Percentiles rank a stretch among this genome's conserved stretches.
Evolutionary conservation across 73 alveolate genomes (phyloP).

Genomic region (Tetrahymena elliotti): DNA sequence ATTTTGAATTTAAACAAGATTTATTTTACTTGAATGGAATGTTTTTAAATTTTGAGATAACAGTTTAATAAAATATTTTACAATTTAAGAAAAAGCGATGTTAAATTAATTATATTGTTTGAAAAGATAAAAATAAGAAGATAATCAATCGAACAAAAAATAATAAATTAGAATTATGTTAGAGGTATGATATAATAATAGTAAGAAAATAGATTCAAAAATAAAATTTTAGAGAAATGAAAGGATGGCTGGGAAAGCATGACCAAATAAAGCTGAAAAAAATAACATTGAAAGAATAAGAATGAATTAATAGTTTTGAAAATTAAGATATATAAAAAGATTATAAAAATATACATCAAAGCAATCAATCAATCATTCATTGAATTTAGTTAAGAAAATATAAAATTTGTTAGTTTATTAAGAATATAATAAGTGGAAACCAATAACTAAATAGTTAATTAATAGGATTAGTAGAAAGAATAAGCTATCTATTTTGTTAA

Average conservation of each 20-base stretch:
- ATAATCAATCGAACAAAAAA: too few relatives aligned
- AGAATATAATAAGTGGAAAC: background rate
- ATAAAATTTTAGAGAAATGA: background rate
- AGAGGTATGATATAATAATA: background rate
- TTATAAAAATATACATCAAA: too few relatives aligned
- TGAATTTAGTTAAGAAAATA: background rate
- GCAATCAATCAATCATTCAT: background rate
- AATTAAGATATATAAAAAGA: background rate
- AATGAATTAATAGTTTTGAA: background rate
- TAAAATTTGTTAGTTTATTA: too few relatives aligned
- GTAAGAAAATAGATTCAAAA: background rate
- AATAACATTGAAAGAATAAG: background rate
- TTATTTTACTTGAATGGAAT: too few relatives aligned
- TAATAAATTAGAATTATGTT: background rate
- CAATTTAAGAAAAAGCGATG: too few relatives aligned
- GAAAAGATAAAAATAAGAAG: background rate
- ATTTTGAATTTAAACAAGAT: too few relatives aligned
- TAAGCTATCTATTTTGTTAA: background rate
- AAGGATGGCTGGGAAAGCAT: background rate
- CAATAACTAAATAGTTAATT: too few relatives aligned
- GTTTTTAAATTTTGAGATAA: too few relatives aligned
- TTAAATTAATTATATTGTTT: too few relatives aligned
- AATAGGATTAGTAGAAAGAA: background rate
- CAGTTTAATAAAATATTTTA: too few relatives aligned
- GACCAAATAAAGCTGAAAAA: background rate